Evolutionary conservation across 805 yeast species (phyloP).

Genomic region (Sugiyamaella floridensis): DNA sequence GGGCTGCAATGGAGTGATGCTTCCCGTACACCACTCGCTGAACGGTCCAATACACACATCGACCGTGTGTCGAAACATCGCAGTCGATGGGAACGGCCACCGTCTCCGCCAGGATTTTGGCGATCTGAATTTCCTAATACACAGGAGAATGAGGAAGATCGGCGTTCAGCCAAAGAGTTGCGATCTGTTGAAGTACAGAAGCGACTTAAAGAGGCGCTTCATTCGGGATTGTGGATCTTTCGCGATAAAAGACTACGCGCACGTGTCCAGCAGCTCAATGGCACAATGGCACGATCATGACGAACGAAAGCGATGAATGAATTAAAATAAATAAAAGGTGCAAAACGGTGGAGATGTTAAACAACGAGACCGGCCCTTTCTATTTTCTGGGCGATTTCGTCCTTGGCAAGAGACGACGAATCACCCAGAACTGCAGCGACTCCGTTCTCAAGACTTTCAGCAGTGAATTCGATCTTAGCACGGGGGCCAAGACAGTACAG

Average conservation of each 20-base stretch:
- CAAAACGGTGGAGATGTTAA: background rate
- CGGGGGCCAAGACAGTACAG: constrained; percentile 9
- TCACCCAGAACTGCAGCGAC: constrained; percentile 4
- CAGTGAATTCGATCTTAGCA: constrained; percentile 5
- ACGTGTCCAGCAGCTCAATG: background rate
- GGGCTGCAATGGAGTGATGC: constrained; percentile 30
- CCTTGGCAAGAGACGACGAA: background rate
- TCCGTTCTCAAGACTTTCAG: constrained; percentile 3
- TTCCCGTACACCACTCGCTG: constrained; percentile 1
- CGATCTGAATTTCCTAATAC: constrained; percentile 54
- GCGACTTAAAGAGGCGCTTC: constrained; percentile 40
- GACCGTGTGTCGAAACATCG: constrained; percentile 21
- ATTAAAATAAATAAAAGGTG: background rate
- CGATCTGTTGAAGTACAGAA: constrained; percentile 37
- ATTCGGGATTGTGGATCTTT: constrained; percentile 41
- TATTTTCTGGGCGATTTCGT: background rate
- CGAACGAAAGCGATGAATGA: background rate
- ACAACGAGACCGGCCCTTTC: background rate
- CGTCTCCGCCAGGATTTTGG: constrained; percentile 55
- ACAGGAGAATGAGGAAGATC: constrained; percentile 41
- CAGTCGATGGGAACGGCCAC: constrained; percentile 32
- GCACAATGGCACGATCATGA: background rate
- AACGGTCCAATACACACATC: constrained; percentile 5
- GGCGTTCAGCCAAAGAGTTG: constrained; percentile 28
- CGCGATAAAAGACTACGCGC: constrained; percentile 23